A percentile compares a stretch with the other conserved stretches of the same genome.
Evolutionary conservation across 306 rosid genomes (phyloP).

Genomic region (Fagus sylvatica): DNA sequence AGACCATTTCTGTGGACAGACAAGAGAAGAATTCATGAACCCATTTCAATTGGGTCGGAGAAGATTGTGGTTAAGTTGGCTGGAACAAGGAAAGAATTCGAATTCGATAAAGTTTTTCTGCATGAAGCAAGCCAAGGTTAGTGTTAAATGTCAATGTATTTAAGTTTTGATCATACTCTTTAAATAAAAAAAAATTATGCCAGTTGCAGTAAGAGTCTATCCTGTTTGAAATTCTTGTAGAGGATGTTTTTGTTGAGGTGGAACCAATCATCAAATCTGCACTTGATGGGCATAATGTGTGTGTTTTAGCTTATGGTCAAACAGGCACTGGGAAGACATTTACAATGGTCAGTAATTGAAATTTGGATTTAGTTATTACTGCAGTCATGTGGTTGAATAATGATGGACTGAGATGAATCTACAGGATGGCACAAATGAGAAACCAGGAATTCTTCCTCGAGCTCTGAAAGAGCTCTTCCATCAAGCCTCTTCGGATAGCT

Average conservation of each 20-base stretch:
- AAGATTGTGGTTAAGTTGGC: constrained; percentile 58
- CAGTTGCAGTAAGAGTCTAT: constrained; percentile 20
- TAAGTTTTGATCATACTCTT: constrained; percentile 16
- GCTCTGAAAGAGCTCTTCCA: constrained; percentile 76
- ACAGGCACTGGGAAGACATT: constrained; percentile 97
- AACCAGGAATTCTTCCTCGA: constrained; percentile 75
- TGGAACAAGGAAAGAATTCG: constrained; percentile 72
- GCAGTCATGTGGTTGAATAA: constrained; percentile 13
- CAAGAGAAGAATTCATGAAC: constrained; percentile 49
- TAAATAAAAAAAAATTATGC: constrained; percentile 1
- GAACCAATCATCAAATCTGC: constrained; percentile 90
- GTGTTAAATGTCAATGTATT: constrained; percentile 32
- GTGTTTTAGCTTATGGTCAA: constrained; percentile 90
- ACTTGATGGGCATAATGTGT: constrained; percentile 86
- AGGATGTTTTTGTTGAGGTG: constrained; percentile 73
- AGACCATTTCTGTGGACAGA: constrained; percentile 54
- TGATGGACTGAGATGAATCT: constrained; percentile 22
- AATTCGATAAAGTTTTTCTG: constrained; percentile 76
- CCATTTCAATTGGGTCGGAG: constrained; percentile 61
- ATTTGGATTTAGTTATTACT: constrained; percentile 19
- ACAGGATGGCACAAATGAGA: constrained; percentile 83
- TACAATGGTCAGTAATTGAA: constrained; percentile 72
- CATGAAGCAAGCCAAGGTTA: constrained; percentile 83
- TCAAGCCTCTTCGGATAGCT: constrained; percentile 52
- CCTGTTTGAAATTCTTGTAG: constrained; percentile 48